These are phyloP conservation scores for Eimeria falciformis DNA, from an alignment of 169 alveolate genomes.

Conservation along the genomic window DNA sequence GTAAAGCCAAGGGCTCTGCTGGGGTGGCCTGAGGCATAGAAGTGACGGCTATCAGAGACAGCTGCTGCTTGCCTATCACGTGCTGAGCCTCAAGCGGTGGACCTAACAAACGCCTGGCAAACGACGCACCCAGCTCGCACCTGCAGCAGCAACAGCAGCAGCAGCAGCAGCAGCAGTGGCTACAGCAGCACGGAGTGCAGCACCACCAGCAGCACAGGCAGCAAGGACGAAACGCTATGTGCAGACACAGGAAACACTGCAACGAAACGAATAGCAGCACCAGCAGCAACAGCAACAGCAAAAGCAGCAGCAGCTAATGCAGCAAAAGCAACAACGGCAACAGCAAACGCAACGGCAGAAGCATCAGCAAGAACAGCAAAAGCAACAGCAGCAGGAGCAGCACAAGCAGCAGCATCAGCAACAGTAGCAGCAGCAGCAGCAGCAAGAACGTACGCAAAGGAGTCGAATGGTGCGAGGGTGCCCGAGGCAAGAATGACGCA, in stretches of 20 bases:
- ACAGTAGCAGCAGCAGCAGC: constrained; percentile 10
- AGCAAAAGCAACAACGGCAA: background rate
- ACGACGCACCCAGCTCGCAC: constrained; percentile 8
- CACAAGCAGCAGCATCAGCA: constrained; percentile 9
- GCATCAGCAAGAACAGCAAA: background rate
- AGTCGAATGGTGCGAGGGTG: constrained; percentile 60
- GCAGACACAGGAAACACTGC: background rate
- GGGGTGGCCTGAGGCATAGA: background rate
- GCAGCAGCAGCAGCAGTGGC: background rate
- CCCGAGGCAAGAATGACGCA: constrained; percentile 44
- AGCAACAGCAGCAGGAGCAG: constrained; percentile 6
- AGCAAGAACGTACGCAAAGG: constrained; percentile 28
- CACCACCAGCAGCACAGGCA: background rate
- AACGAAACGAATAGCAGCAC: background rate
- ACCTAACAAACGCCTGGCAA: background rate
- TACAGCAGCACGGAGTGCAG: background rate
- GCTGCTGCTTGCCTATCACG: constrained; percentile 56
- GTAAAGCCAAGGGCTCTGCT: constrained; percentile 9
- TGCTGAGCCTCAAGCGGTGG: constrained; percentile 26
- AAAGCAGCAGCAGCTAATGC: background rate
- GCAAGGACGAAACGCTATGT: background rate
- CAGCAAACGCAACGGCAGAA: constrained; percentile 12
- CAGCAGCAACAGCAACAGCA: background rate
- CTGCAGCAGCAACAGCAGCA: constrained; percentile 45
- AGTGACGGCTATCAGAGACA: background rate